Percentiles rank a stretch among this genome's conserved stretches.
phyloP scores from a whole-genome alignment of 202 grass and related monocot genomes.

The Elaeis oleifera region DNA sequence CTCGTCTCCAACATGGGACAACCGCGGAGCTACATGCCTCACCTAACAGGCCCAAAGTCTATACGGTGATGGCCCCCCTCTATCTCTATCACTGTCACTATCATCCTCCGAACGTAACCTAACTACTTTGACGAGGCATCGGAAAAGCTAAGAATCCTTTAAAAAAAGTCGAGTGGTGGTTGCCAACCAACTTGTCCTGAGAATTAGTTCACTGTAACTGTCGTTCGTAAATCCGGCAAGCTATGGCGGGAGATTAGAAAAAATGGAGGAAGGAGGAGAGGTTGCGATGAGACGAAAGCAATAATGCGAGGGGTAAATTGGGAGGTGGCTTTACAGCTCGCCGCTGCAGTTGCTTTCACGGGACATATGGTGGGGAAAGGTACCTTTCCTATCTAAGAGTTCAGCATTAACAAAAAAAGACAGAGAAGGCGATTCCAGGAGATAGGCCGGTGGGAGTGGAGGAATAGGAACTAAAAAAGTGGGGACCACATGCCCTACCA shows the following conservation, averaged over 20 bases:
- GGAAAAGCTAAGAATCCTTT: no score
- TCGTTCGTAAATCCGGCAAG: neutral
- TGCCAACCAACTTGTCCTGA: neutral
- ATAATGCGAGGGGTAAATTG: neutral
- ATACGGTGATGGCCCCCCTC: no score
- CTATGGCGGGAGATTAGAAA: neutral
- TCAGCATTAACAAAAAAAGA: neutral
- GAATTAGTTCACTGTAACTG: neutral
- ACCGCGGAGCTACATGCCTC: no score
- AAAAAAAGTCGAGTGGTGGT: neutral
- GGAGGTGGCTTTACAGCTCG: slow-evolving; percentile 22
- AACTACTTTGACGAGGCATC: no score
- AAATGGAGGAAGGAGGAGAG: neutral
- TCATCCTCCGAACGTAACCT: no score
- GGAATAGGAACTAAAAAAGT: no score
- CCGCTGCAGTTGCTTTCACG: slow-evolving; percentile 4
- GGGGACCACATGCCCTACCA: no score
- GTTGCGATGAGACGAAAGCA: neutral
- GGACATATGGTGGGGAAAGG: neutral
- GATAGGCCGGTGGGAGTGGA: no score
- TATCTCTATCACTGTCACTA: no score
- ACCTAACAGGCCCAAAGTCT: no score
- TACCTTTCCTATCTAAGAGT: neutral
- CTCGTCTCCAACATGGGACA: no score
- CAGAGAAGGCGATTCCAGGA: neutral